Percentiles rank a stretch among this genome's conserved stretches.
These are phyloP conservation scores for Tolypocladium ovalisporum DNA, from an alignment of 2,329 filamentous ascomycete species.

Conservation along the genomic window DNA sequence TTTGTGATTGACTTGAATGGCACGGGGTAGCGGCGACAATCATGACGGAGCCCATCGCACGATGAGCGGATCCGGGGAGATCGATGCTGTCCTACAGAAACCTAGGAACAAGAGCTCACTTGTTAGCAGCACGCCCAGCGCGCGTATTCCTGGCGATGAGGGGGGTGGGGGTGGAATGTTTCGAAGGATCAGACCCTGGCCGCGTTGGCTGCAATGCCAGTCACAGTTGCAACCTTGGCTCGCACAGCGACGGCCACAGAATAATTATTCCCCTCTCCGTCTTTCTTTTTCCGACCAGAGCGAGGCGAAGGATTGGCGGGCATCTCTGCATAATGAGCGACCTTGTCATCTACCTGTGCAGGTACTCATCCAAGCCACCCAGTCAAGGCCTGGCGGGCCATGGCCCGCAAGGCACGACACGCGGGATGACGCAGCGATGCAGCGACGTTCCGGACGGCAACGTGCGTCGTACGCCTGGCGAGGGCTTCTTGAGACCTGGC, in stretches of 20 bases:
- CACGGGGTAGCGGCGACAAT: background rate
- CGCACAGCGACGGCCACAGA: background rate
- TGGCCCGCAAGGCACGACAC: background rate
- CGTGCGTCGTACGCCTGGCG: background rate
- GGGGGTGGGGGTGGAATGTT: background rate
- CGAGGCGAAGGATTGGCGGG: background rate
- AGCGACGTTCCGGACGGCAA: background rate
- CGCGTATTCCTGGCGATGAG: background rate
- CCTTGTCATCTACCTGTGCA: background rate
- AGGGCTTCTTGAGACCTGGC: background rate
- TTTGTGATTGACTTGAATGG: background rate
- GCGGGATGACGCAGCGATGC: background rate
- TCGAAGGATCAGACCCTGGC: background rate
- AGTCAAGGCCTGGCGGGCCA: background rate
- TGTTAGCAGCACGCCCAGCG: background rate
- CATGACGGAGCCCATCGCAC: conserved; percentile 9
- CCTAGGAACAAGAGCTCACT: background rate
- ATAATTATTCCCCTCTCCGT: background rate
- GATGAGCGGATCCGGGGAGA: background rate
- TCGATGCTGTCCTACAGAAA: background rate
- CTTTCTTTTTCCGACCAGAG: background rate
- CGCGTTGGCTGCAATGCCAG: background rate
- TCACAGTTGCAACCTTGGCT: background rate
- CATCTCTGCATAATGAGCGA: background rate
- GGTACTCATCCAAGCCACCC: no score